phyloP scores from a whole-genome alignment of 441 rosid genomes.

The Croton setiger region DNA sequence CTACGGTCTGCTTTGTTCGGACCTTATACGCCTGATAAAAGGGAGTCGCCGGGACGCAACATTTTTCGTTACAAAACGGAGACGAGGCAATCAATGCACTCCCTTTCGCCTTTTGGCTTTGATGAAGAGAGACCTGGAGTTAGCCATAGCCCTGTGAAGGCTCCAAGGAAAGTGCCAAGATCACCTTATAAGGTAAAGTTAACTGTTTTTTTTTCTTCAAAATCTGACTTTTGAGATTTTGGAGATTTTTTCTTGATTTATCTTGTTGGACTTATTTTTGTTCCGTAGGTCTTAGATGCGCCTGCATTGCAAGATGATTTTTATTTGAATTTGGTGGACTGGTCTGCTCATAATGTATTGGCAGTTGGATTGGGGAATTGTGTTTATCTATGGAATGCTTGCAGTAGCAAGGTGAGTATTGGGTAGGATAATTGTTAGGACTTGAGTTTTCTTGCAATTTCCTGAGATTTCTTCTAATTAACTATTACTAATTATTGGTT shows the following conservation, averaged over 20 bases:
- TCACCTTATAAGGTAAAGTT: constrained; percentile 80
- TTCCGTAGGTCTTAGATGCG: constrained; percentile 82
- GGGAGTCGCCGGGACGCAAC: constrained; percentile 52
- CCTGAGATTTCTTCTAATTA: neutral
- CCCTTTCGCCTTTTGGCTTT: constrained; percentile 58
- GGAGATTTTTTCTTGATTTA: neutral
- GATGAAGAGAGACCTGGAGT: constrained; percentile 60
- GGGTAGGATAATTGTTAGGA: neutral
- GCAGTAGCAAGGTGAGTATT: constrained; percentile 79
- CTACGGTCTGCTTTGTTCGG: constrained; percentile 79
- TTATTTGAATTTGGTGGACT: constrained; percentile 91
- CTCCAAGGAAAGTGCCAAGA: constrained; percentile 76
- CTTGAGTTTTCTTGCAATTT: neutral
- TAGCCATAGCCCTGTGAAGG: constrained; percentile 58
- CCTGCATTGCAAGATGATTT: constrained; percentile 98
- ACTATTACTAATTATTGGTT: neutral
- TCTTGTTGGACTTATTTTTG: neutral
- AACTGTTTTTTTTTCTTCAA: constrained; percentile 11
- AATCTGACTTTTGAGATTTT: constrained; percentile 7
- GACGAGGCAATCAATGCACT: constrained; percentile 63
- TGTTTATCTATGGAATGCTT: constrained; percentile 98
- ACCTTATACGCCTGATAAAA: constrained; percentile 71
- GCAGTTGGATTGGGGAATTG: constrained; percentile 93
- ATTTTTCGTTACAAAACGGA: constrained; percentile 85
- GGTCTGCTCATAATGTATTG: constrained; percentile 91